Evolutionary conservation across 192 early-diverging fungal genomes (phyloP), one percentile per base, ranked within the genome.

Genomic region (Phlyctochytrium bullatum): DNA sequence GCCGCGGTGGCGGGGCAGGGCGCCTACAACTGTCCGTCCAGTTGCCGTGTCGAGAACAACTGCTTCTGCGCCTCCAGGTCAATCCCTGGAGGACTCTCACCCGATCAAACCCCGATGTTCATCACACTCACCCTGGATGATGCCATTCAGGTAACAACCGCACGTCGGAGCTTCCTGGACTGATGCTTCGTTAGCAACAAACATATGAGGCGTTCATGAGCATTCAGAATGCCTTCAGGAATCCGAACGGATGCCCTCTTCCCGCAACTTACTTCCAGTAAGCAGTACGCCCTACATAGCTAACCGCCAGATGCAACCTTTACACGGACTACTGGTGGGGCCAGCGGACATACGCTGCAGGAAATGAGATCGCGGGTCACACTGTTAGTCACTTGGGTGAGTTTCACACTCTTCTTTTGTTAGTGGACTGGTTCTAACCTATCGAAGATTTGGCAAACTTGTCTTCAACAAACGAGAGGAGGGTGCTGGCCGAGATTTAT

Each of bases 331-430:
- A 79, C 63, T 71, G 61, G 64, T 29, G 6, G 25, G 86, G 86
- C 36, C 77, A 88, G 52, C 72, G 82, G 54, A 81, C 82, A 76
- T 86, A 89, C 61, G 80, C 86, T 29, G 64, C 72, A 12, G 87
- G 87, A 40, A 82, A 88, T 60, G 87, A 88, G 58, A 83, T 90
- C 33, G 87, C 83, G 25, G 81, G 82, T 24, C 85, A 87, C 54
- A 83, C 85, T 27, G 74, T 83, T 64, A 85, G 70, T 27, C 84
- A 84, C 54, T 24, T 64, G 24, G 78, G 73, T 70, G 30, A 2
- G 65, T 47, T 33, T 24, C 62, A n/a, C n/a, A 32, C 25, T n/a
- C 12, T 51, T 25, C 23, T 24, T n/a, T 64, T 28, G 20, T 14
- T 47, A 36, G 24, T 54, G 47, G 23, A 58, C 25, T 61, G 4